These are phyloP conservation scores for Ophiostoma piceae DNA, from an alignment of 2,329 filamentous ascomycete genomes.

Conservation along the genomic window DNA sequence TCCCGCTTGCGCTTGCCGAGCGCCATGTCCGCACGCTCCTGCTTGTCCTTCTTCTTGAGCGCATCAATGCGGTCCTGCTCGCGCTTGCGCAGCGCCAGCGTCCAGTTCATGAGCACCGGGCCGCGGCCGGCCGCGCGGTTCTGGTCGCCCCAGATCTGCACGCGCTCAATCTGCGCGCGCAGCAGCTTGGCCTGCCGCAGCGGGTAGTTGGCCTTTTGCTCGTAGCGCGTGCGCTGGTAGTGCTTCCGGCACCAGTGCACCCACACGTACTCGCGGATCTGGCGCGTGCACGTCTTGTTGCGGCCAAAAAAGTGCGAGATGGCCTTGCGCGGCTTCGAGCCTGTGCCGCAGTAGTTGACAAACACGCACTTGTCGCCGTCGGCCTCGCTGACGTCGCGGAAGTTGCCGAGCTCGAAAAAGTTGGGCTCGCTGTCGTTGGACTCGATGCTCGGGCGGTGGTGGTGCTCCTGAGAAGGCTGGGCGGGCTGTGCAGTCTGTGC, in stretches of 20 bases:
- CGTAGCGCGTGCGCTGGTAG: constrained; percentile 70
- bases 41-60: constrained; percentile 29
- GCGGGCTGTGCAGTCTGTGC: no score
- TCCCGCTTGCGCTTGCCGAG: neutral
- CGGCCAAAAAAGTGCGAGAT: constrained; percentile 78
- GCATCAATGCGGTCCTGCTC: constrained; percentile 54
- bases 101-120: constrained; percentile 54
- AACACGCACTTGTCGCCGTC: constrained; percentile 45
- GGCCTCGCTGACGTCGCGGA: neutral
- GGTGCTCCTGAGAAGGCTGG: neutral
- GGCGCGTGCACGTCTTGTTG: constrained; percentile 71
- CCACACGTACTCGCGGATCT: constrained; percentile 66
- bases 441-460: neutral
- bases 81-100: constrained; percentile 58
- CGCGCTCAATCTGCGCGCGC: constrained; percentile 54
- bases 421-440: neutral
- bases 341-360: constrained; percentile 53
- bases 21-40: neutral
- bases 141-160: constrained; percentile 57
- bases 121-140: constrained; percentile 38
- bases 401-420: neutral
- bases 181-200: constrained; percentile 60
- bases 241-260: constrained; percentile 75
- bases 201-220: constrained; percentile 57
- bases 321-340: constrained; percentile 62